phyloP scores from a whole-genome alignment of 305 asterid species.

The Fraxinus greggii region DNA sequence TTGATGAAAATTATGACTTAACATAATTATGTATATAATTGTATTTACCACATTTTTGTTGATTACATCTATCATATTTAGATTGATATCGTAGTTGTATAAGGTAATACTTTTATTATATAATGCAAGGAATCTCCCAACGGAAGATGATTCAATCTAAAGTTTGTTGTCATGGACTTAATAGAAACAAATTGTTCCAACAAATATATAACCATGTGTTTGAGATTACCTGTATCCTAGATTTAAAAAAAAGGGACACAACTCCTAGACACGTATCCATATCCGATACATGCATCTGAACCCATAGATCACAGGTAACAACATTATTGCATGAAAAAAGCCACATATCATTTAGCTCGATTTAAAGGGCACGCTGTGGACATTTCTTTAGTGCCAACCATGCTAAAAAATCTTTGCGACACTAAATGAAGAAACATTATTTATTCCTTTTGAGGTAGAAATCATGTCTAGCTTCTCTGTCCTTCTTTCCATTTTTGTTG shows the following conservation, averaged over 20 bases:
- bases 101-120: too few species aligned
- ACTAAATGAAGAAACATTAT: neutral
- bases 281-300: neutral
- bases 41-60: neutral
- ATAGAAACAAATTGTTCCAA: neutral
- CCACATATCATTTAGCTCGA: neutral
- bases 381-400: constrained; percentile 13
- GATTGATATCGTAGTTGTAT: too few species aligned
- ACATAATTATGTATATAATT: too few species aligned
- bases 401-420: constrained; percentile 10
- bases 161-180: neutral
- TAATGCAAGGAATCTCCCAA: too few species aligned
- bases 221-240: neutral
- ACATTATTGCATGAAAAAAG: neutral
- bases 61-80: too few species aligned
- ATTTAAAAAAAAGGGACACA: neutral
- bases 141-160: neutral
- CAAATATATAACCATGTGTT: neutral
- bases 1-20: neutral
- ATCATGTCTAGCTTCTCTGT: neutral
- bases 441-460: neutral
- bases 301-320: neutral
- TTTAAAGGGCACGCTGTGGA: constrained; percentile 14
- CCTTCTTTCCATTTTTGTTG: constrained; percentile 3
- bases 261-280: neutral